Evolutionary conservation across 257 asterid species (phyloP).

Genomic region (Prunella vulgaris): DNA sequence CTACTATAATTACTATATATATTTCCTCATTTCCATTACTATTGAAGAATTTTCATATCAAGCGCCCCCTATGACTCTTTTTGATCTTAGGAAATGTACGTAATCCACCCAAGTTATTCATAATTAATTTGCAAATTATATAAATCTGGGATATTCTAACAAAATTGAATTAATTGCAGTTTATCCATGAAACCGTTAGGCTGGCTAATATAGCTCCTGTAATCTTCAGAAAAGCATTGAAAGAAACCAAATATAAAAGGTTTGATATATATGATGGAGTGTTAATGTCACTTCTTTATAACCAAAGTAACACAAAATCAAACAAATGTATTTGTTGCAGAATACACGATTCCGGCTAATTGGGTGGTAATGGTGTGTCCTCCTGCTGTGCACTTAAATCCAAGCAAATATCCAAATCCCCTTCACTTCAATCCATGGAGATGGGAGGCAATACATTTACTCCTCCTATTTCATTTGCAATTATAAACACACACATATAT

Average conservation of each 20-base stretch:
- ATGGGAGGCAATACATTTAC: constrained; percentile 58
- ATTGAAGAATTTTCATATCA: too few species aligned
- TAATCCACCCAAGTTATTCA: too few species aligned
- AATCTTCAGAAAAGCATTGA: constrained; percentile 70
- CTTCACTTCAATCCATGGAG: constrained; percentile 82
- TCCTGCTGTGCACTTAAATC: constrained; percentile 78
- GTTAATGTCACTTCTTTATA: constrained; percentile 18
- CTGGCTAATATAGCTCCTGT: constrained; percentile 88
- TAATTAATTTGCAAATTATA: too few species aligned
- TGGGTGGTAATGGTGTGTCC: constrained; percentile 89
- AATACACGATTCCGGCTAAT: constrained; percentile 76
- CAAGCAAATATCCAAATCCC: constrained; percentile 60
- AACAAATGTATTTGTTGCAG: constrained; percentile 33
- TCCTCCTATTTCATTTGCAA: neutral
- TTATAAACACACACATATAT: too few species aligned
- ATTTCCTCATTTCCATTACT: too few species aligned
- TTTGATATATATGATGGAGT: constrained; percentile 21
- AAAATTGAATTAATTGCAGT: constrained; percentile 35
- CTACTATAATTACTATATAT: too few species aligned
- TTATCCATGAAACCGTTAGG: constrained; percentile 79
- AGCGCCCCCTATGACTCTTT: too few species aligned
- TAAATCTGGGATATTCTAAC: neutral
- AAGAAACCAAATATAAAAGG: constrained; percentile 70
- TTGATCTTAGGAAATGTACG: too few species aligned
- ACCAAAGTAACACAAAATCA: too few species aligned